Percentiles rank a stretch among this genome's conserved stretches.
Evolutionary conservation across 2,329 filamentous ascomycete species (phyloP).

Genomic region (Aspergillus alliaceus): DNA sequence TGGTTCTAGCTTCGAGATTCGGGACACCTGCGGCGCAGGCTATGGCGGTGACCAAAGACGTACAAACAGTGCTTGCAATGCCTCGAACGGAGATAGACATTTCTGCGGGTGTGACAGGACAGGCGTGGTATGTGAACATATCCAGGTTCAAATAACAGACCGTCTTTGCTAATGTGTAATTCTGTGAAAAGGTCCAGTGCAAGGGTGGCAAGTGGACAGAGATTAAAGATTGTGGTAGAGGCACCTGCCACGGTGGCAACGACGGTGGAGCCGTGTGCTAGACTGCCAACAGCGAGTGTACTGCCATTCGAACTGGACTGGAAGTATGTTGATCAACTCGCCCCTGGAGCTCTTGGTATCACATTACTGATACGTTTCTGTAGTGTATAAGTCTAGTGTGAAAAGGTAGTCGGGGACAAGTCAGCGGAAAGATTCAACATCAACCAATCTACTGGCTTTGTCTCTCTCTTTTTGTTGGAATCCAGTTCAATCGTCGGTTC

Average conservation of each 20-base stretch:
- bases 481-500: no score
- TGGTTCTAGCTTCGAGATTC: not conserved
- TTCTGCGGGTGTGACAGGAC: conserved; percentile 16
- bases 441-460: no score
- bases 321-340: no score
- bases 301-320: no score
- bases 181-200: conserved; percentile 10
- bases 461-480: no score
- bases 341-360: no score
- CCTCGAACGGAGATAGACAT: conserved; percentile 11
- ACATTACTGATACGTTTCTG: no score
- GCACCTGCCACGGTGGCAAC: conserved; percentile 7
- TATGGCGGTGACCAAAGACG: conserved; percentile 10
- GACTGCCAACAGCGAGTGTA: no score
- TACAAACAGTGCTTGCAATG: conserved; percentile 10
- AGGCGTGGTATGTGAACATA: conserved; percentile 10
- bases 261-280: conserved; percentile 10
- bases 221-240: conserved; percentile 4
- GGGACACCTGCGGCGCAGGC: conserved; percentile 9
- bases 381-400: no score
- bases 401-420: no score
- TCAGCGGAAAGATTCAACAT: no score
- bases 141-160: not conserved
- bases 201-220: conserved; percentile 11
- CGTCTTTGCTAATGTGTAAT: conserved; percentile 2